Percentiles rank a stretch among this genome's conserved stretches.
phyloP scores from a whole-genome alignment of 192 early-diverging fungal genomes.

The Linnemannia schmuckeri region DNA sequence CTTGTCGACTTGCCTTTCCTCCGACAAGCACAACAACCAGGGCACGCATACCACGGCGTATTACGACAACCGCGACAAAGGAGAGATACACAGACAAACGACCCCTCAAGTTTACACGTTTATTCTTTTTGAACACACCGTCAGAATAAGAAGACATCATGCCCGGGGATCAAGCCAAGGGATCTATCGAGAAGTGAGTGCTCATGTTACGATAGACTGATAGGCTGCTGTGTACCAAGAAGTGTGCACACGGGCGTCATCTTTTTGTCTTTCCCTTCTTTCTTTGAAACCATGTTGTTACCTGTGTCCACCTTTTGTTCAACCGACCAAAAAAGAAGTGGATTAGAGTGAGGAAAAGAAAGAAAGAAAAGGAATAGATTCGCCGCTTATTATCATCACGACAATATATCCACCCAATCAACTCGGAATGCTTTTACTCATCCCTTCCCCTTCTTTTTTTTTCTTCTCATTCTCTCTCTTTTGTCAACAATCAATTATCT shows the following conservation, averaged over 20 bases:
- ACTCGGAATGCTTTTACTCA: slow-evolving; percentile 10
- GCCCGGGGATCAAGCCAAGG: slow-evolving; percentile 9
- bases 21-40: background rate
- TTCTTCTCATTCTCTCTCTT: background rate
- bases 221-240: background rate
- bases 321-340: background rate
- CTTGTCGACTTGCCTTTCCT: background rate
- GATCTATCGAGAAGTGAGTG: slow-evolving; percentile 4
- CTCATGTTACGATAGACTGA: background rate
- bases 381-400: slow-evolving; percentile 5
- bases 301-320: background rate
- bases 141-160: background rate
- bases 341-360: background rate
- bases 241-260: background rate
- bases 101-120: background rate
- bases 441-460: background rate
- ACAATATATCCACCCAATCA: slow-evolving; percentile 4
- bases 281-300: background rate
- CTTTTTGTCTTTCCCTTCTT: background rate
- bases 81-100: background rate
- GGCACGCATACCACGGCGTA: background rate
- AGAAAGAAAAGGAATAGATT: too few species aligned
- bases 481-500: background rate
- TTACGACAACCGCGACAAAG: background rate
- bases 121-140: background rate